Conservation (phyloP, 2,329 filamentous ascomycete species). For the Myriangium duriaei region DNA sequence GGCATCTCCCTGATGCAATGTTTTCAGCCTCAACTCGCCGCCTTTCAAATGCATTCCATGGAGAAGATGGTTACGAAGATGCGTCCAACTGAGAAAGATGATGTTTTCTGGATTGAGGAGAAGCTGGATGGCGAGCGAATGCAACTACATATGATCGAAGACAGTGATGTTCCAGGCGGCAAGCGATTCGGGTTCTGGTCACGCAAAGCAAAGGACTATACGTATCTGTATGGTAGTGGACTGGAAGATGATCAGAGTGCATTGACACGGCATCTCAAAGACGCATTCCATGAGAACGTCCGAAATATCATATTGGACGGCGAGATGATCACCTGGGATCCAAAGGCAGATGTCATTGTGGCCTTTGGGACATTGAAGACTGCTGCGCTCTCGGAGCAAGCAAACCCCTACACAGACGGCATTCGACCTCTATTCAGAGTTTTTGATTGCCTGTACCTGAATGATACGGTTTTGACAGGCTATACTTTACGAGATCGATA, state of each 20-base stretch:
- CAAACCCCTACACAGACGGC: slow-evolving; percentile 53
- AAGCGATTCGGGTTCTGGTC: slow-evolving; percentile 81
- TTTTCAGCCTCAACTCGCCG: slow-evolving; percentile 89
- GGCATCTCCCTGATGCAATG: slow-evolving; percentile 80
- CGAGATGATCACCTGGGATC: slow-evolving; percentile 98
- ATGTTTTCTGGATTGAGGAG: slow-evolving; percentile 91
- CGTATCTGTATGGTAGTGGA: slow-evolving; percentile 76
- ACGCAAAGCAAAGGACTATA: slow-evolving; percentile 90
- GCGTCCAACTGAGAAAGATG: slow-evolving; percentile 54
- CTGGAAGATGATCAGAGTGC: slow-evolving; percentile 63
- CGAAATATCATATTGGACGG: slow-evolving; percentile 85
- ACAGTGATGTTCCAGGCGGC: slow-evolving; percentile 55
- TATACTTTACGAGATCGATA: slow-evolving; percentile 76
- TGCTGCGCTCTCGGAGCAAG: slow-evolving; percentile 67
- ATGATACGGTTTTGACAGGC: slow-evolving; percentile 63
- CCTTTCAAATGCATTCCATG: slow-evolving; percentile 76
- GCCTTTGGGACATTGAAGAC: slow-evolving; percentile 90
- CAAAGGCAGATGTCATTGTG: slow-evolving; percentile 68
- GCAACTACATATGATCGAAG: slow-evolving; percentile 82
- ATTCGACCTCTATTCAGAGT: slow-evolving; percentile 69
- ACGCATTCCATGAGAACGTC: slow-evolving; percentile 66
- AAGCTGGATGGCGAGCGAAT: slow-evolving; percentile 95
- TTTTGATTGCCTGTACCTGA: slow-evolving; percentile 86
- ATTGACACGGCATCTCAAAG: slow-evolving; percentile 64
- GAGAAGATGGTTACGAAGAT: slow-evolving; percentile 63